These are phyloP conservation scores for Hypoxylon sp. DNA, from an alignment of 2,329 filamentous ascomycete genomes.

Conservation along the genomic window DNA sequence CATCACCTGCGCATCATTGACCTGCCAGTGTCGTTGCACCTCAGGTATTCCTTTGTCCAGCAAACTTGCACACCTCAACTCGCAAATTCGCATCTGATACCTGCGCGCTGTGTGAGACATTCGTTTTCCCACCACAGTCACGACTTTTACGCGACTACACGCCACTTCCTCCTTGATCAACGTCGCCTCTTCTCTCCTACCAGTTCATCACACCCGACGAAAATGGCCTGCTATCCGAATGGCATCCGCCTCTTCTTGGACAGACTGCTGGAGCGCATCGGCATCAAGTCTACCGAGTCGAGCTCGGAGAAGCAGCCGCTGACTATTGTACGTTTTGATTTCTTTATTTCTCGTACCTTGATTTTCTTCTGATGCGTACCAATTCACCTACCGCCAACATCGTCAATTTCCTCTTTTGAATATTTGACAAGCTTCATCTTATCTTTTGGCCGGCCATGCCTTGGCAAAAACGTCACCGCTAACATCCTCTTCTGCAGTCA, in stretches of 20 bases:
- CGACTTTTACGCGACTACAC: background rate
- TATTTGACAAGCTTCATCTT: constrained; percentile 5
- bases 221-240: constrained; percentile 36
- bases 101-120: background rate
- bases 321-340: constrained; percentile 40
- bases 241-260: constrained; percentile 34
- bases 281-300: constrained; percentile 36
- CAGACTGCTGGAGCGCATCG: constrained; percentile 39
- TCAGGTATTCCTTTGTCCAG: background rate
- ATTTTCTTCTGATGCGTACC: background rate
- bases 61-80: background rate
- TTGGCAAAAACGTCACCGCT: constrained; percentile 5
- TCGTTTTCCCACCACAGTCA: background rate
- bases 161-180: background rate
- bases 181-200: background rate
- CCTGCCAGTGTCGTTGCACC: background rate
- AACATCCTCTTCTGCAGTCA: constrained; percentile 53
- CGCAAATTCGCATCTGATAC: background rate
- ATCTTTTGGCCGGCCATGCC: constrained; percentile 20
- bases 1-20: background rate
- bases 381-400: background rate
- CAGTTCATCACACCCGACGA: constrained; percentile 5
- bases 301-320: constrained; percentile 37
- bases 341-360: background rate
- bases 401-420: constrained; percentile 7